These are phyloP conservation scores for Lactarius deliciosus DNA, from an alignment of 768 basidiomycete genomes.

Conservation along the genomic window DNA sequence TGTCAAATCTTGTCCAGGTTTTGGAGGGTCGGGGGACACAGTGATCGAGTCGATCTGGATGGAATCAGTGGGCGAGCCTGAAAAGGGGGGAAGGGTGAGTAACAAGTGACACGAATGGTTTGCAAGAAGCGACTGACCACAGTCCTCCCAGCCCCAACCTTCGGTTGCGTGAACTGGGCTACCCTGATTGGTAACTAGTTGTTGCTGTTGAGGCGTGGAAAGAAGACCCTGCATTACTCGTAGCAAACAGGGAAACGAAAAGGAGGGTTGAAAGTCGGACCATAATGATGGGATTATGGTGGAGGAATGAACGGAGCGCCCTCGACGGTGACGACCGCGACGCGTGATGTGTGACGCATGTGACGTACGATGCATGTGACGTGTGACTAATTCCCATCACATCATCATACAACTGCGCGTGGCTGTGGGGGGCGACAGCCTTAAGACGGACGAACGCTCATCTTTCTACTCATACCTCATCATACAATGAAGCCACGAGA, in stretches of 20 bases:
- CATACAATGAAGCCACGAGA: slow-evolving; percentile 69
- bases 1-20: slow-evolving; percentile 85
- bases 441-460: slow-evolving; percentile 25
- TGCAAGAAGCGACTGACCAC: slow-evolving; percentile 57
- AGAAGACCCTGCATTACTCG: slow-evolving; percentile 32
- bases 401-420: neutral
- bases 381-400: neutral
- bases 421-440: neutral
- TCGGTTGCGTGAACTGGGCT: slow-evolving; percentile 39
- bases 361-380: too few species aligned
- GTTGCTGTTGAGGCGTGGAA: slow-evolving; percentile 33
- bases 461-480: slow-evolving; percentile 18
- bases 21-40: slow-evolving; percentile 84
- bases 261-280: slow-evolving; percentile 36
- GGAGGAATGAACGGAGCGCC: neutral
- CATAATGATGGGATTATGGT: slow-evolving; percentile 29
- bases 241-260: slow-evolving; percentile 31
- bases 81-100: slow-evolving; percentile 20
- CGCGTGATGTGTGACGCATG: neutral
- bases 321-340: neutral
- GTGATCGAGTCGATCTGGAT: slow-evolving; percentile 69
- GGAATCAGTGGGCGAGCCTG: slow-evolving; percentile 48
- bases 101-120: neutral
- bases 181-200: slow-evolving; percentile 34
- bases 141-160: slow-evolving; percentile 67